Evolutionary conservation across 352 stramenopile species (phyloP), one percentile per base, ranked within the genome.

Genomic region (Phytophthora uliginosa): DNA sequence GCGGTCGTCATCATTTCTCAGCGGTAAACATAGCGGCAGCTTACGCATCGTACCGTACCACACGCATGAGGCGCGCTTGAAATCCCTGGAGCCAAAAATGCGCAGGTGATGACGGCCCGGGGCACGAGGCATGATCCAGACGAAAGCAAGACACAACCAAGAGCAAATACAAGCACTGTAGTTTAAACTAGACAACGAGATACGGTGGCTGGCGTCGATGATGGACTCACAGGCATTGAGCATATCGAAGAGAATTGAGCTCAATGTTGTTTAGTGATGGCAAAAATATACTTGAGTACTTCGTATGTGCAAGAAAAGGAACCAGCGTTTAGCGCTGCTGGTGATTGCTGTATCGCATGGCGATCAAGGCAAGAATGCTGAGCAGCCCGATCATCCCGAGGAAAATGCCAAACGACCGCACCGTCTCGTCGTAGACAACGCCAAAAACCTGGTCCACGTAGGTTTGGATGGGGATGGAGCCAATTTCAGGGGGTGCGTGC

Each of bases 341-440:
- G 34, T 70, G 67, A 36, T 83, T 84, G 52, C 83, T 59, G 63
- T 77, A 85, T 24, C 79, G 79, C 59, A 86, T 66, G 28, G 62
- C 57, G 42, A 84, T 45, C 53, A 71, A n/a, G 0, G 72, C 59
- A 10, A 78, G 50, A n/a, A 84, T 15, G 24, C 79, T 66, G 60
- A 77, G 76, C 33, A 81, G 15, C 13, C 72, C 65, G 8, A 86
- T 66, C 50, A 56, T 71, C 34, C 50, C 69, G n/a, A 83, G 6
- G n/a, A 69, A 62, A 38, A 81, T 36, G 26, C 59, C 60, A 15
- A 77, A 56, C 48, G 77, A 66, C 33, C 64, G 15, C 33, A 22
- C 34, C 3, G 69, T 73, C 59, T 83, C 36, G 22, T 75, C 72
- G 59, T 80, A 60, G 48, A 81, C 59, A 38, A 83, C 71, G 22